Percentiles rank a stretch among this genome's conserved stretches.
Conservation (phyloP, 805 yeast genomes). For the Scheffersomyces lignosus region DNA sequence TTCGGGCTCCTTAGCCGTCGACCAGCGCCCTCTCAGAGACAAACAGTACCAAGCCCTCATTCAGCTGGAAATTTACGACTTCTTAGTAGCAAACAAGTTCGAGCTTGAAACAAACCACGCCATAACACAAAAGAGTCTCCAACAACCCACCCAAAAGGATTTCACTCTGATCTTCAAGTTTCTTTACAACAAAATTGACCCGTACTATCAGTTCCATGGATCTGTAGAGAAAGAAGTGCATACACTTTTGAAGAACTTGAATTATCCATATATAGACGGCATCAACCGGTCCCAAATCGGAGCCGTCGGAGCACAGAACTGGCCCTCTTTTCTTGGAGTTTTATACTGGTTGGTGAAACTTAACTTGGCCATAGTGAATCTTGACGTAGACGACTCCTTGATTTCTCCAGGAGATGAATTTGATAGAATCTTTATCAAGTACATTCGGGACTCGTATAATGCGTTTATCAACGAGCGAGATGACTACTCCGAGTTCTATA, state of each 20-base stretch:
- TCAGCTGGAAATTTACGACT: constrained; percentile 68
- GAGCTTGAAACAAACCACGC: constrained; percentile 75
- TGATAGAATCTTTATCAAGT: constrained; percentile 55
- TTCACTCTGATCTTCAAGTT: constrained; percentile 78
- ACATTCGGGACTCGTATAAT: constrained; percentile 65
- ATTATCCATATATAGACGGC: constrained; percentile 78
- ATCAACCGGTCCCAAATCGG: constrained; percentile 83
- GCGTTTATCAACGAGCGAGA: constrained; percentile 65
- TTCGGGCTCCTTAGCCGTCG: constrained; percentile 27
- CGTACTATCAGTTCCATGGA: constrained; percentile 67
- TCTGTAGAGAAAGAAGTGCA: constrained; percentile 77
- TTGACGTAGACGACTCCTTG: constrained; percentile 28
- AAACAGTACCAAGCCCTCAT: constrained; percentile 62
- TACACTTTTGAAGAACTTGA: constrained; percentile 58
- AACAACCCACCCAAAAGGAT: constrained; percentile 84
- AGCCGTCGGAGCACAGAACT: constrained; percentile 87
- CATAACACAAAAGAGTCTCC: constrained; percentile 61
- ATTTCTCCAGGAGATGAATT: constrained; percentile 44
- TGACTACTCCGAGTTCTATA: constrained; percentile 54
- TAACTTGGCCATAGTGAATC: constrained; percentile 34
- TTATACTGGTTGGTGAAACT: constrained; percentile 76
- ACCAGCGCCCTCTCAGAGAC: constrained; percentile 80
- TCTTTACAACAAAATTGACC: constrained; percentile 75
- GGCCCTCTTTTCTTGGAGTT: constrained; percentile 84
- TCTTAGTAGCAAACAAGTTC: constrained; percentile 60